Evolutionary conservation across 177 flowering plant species (phyloP), one percentile per base, ranked within the genome.

Genomic region (Tripterygium wilfordii): DNA sequence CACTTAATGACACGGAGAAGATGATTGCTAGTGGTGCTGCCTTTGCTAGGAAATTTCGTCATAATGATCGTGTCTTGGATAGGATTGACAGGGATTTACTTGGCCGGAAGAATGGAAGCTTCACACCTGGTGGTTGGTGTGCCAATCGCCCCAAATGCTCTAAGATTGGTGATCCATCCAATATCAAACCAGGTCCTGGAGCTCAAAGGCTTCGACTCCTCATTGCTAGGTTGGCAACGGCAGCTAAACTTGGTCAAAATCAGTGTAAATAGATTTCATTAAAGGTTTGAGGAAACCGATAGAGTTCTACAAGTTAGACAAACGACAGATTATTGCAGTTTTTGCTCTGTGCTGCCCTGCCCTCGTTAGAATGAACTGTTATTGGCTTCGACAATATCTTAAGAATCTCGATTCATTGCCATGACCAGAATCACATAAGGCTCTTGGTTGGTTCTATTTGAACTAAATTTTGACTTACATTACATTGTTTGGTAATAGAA

Each of bases 51-150:
- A 90, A 90, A 49, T 90, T 90, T 66, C 69, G 41, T 42, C 57
- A 38, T 8, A 68, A 82, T 36, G 72, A 71, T 42, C 70, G 78
- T 3, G 82, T 65, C 13, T 52, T 90, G 53, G 96, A 90, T 64
- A 63, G 24, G 65, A 87, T 90, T 29, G 97, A 90, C 46, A 42
- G 31, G 31, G 70, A 79, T 14, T 57, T 89, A 21, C 82, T 89
- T 17, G 40, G 54, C 16, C 69, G 96, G 38, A 59, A 27, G 15
- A 77, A 64, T 16, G 81, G 70, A 13, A 61, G 75, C 49, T 80
- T 89, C 61, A 75, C 83, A 9, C 96, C 83, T 14, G 96, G 97
- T 30, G 91, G 85, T 10, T 89, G 96, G 97, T 88, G 97, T 53
- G 39, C 77, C 2, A 95, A 84, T 3, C 64, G 59, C 0, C 83